Base-by-base conservation (phyloP, 345 rosid genomes). In the Carallia pectinifolia region DNA sequence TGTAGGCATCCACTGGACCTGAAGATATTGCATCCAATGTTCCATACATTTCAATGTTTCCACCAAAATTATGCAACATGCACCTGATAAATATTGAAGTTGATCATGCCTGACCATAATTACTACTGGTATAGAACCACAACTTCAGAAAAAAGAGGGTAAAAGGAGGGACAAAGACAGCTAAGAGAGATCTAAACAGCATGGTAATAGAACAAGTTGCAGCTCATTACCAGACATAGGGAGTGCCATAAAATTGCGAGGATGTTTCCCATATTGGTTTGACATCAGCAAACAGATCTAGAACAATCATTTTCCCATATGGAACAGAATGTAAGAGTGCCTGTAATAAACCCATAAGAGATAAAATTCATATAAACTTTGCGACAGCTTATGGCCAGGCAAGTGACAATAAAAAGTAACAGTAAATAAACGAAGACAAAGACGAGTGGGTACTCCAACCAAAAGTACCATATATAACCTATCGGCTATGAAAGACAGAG, bases 321-420 rank as follows among this genome's bases (percentile, higher is more conserved):
- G 98, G 96, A 75, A 94, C 95, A 27, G 98, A 88, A 73, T 89
- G 95, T 65, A 94, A 77, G 81, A 94, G 96, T 54, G 98, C 98
- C 98, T 94, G 88, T 78, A 82, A 71, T 70, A 64, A 65, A 62
- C 67, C 62, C 74, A 71, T 68, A 55, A 61, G 55, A 23, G 12
- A 66, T 60, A 6, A 34, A 63, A 30, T 56, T 15, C 66, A 69
- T 1, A 27, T 30, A 66, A 64, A 64, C 54, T 18, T 36, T 17
- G 15, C 23, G 67, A 63, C 29, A 52, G 50, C 4, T 63, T 23
- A 59, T 48, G 19, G 34, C 55, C 53, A 61, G 15, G 6, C 6
- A 47, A 10, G 40, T 2, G 53, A 68, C 6, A 38, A 54, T 6
- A 58, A 72, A 53, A 39, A 2, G 53, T 50, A 36, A 15, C 40